Conservation (phyloP, 768 basidiomycete genomes). For the Auricularia sp. region DNA sequence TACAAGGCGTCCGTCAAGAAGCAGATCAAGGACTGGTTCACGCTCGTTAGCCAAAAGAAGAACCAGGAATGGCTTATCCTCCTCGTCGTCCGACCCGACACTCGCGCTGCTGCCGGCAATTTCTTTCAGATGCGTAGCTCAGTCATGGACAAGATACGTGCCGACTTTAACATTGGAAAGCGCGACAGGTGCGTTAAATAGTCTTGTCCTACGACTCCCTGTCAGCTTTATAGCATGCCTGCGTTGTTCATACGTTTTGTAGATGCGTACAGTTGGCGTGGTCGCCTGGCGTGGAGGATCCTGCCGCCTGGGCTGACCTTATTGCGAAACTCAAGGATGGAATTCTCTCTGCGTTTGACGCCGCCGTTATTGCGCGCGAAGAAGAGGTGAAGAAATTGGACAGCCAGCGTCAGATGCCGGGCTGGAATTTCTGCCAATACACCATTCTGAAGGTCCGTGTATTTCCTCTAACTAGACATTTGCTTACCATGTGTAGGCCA, state of each 20-base stretch:
- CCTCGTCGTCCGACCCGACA: conserved; percentile 69
- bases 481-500: conserved; percentile 51
- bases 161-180: conserved; percentile 86
- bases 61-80: conserved; percentile 92
- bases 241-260: too few relatives aligned
- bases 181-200: conserved; percentile 53
- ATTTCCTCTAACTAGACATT: neutral
- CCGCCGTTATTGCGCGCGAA: conserved; percentile 64
- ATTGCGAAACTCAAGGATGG: conserved; percentile 85
- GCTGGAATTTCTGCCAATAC: conserved; percentile 98
- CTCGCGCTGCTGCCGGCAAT: conserved; percentile 45
- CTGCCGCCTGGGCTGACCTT: conserved; percentile 79
- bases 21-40: conserved; percentile 91
- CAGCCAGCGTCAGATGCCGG: conserved; percentile 80
- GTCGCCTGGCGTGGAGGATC: conserved; percentile 60
- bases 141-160: conserved; percentile 80
- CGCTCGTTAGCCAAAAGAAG: conserved; percentile 49
- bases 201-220: too few relatives aligned
- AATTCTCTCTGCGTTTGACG: conserved; percentile 73
- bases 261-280: conserved; percentile 58
- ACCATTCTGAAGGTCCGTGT: conserved; percentile 80
- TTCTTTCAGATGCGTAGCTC: conserved; percentile 79
- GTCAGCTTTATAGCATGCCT: too few relatives aligned
- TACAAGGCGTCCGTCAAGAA: conserved; percentile 72
- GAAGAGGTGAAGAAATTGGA: conserved; percentile 89